Evolutionary conservation across 176 grass and related monocot genomes (phyloP), one percentile per base, ranked within the genome.

Genomic region (Otatea glauca): DNA sequence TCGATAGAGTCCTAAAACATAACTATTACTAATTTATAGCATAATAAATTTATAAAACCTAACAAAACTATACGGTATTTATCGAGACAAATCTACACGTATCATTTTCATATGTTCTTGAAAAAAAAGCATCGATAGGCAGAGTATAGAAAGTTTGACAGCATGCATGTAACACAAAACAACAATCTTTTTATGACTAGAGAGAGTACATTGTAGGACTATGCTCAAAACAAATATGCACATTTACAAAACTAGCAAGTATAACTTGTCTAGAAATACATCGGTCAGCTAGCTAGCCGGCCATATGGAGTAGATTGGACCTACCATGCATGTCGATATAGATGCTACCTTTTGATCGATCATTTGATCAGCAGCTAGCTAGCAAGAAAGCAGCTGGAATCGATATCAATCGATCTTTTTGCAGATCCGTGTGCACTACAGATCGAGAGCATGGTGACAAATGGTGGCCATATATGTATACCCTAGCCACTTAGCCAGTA

Each of bases 21-120:
- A 45, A 45, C 10, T 45, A 45, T 0, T 3, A 45, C 10, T 45
- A 45, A 45, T 12, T 45, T 45, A 0, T 45, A 11, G 43, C 11
- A 0, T 12, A 11, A 45, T 11, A 12, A 9, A 45, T 2, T 12
- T 3, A 11, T 45, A 11, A 3, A 44, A 45, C 10, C 9, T 45
- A 45, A 10, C 10, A 45, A 45, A 11, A 9, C 9, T 43, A 44
- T 10, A 44, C 34, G 10, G 9, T 44, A 44, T 44, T 44, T 44
- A 2, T 9, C 9, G 0, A 9, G 1, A 44, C 0, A 44, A 44
- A 44, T 44, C 0, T 44, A 44, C 2, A 3, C 9, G 10, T 10
- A 44, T 0, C 8, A 44, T 44, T 44, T 44, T 9, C 0, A 10
- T 2, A 10, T 3, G 0, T 44, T 44, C 2, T 11, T 10, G 0